Conservation (phyloP, 129 eudicot species). For the Centella asiatica region DNA sequence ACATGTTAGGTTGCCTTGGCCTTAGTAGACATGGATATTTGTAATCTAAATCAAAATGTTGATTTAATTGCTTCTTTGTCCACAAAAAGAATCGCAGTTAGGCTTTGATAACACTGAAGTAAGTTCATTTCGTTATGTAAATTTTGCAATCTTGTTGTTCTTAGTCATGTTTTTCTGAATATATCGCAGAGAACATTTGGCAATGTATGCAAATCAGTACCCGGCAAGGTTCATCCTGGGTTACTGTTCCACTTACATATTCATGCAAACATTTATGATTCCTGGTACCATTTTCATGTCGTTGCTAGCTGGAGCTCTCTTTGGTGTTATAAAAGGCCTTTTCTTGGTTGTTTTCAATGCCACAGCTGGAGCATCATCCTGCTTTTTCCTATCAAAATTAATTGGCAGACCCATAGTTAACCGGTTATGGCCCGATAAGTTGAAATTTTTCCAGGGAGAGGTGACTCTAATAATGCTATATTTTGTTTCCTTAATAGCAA, state of each 20-base stretch:
- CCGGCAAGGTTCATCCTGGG: conserved; percentile 80
- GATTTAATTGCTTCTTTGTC: too few species aligned
- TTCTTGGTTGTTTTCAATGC: conserved; percentile 82
- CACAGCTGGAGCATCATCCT: conserved; percentile 94
- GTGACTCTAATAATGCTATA: conserved; percentile 16
- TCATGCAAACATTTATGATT: conserved; percentile 98
- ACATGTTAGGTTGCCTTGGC: too few species aligned
- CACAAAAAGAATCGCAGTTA: too few species aligned
- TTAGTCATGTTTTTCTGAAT: conserved; percentile 3
- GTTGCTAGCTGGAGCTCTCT: conserved; percentile 87
- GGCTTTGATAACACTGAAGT: background rate
- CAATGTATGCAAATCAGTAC: conserved; percentile 50
- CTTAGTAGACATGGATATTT: too few species aligned
- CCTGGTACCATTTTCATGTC: conserved; percentile 98
- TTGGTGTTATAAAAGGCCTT: conserved; percentile 79
- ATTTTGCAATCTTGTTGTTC: background rate
- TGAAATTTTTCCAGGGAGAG: conserved; percentile 76
- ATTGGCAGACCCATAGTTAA: conserved; percentile 79
- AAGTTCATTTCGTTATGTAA: too few species aligned
- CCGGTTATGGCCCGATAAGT: conserved; percentile 90
- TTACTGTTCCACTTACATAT: conserved; percentile 87
- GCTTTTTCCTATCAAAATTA: conserved; percentile 75
- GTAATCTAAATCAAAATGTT: too few species aligned
- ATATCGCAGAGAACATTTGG: conserved; percentile 68
- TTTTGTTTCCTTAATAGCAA: too few species aligned